A percentile compares a stretch with the other conserved stretches of the same genome.
Evolutionary conservation across 306 rosid genomes (phyloP).

Genomic region (Sicyos baderoa): DNA sequence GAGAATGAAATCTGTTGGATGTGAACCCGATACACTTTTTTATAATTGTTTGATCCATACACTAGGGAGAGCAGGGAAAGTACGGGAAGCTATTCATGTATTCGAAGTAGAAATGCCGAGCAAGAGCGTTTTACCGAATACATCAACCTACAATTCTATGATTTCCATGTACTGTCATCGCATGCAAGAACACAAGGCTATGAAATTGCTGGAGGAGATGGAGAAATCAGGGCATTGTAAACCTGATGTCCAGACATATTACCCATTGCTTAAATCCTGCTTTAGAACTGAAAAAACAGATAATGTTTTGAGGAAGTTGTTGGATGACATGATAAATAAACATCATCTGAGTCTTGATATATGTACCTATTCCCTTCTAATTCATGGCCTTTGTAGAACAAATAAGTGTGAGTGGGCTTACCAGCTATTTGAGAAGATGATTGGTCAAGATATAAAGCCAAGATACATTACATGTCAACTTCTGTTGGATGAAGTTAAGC

Average conservation of each 20-base stretch:
- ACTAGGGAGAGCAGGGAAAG: slow-evolving; percentile 57
- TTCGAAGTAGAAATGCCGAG: slow-evolving; percentile 55
- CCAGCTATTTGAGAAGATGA: slow-evolving; percentile 63
- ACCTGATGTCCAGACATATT: slow-evolving; percentile 76
- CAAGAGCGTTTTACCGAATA: slow-evolving; percentile 40
- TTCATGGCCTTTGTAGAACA: slow-evolving; percentile 75
- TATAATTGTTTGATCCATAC: slow-evolving; percentile 62
- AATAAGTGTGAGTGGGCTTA: slow-evolving; percentile 59
- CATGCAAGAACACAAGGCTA: slow-evolving; percentile 47
- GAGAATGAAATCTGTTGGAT: slow-evolving; percentile 53
- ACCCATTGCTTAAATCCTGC: slow-evolving; percentile 72
- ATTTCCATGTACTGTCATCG: slow-evolving; percentile 63
- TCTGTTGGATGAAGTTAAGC: slow-evolving; percentile 54
- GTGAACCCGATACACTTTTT: slow-evolving; percentile 55
- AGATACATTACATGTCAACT: slow-evolving; percentile 60
- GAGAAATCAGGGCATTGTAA: slow-evolving; percentile 50
- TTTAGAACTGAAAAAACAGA: slow-evolving; percentile 46
- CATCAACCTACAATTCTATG: slow-evolving; percentile 73
- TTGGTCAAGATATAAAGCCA: slow-evolving; percentile 54
- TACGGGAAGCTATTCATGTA: slow-evolving; percentile 40
- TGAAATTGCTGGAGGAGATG: slow-evolving; percentile 42
- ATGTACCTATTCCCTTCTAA: slow-evolving; percentile 57
- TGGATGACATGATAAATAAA: slow-evolving; percentile 56
- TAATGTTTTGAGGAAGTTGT: slow-evolving; percentile 33
- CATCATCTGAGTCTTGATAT: slow-evolving; percentile 70